Base-by-base conservation (phyloP, 2,329 filamentous ascomycete genomes). In the Achaetomium macrosporum region DNA sequence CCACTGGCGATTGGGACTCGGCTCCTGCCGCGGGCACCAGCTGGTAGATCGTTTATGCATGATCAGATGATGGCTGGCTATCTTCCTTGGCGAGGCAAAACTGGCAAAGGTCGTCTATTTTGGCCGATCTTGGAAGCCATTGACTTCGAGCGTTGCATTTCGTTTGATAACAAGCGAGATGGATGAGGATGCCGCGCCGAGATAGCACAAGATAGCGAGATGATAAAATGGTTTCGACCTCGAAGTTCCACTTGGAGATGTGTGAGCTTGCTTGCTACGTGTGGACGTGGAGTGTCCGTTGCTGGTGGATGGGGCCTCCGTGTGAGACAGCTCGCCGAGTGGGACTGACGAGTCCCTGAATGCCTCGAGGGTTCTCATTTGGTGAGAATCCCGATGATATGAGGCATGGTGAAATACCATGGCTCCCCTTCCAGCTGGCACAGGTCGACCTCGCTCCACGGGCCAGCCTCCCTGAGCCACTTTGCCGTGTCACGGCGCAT, bases 361-460 rank as follows among this genome's bases (percentile, higher is more conserved):
- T 12, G 33, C 33, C 33, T 13, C 15, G 13, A 37, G 25, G 25
- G 25, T 13, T 15, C 16, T 42, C 64, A 81, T 55, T 82, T 82
- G 0, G 74, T 79, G 47, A 81, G 64, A 0, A 75, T 72, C 3
- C 79, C 79, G 16, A 75, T 56, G n/a, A 77, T 63, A 47, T 81
- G 77, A 25, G 78, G 79, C 13, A 78, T 55, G 2, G 66, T 54
- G 1, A 68, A 58, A 47, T 69, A 76, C 66, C 73, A 74, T 2
- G 66, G 66, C 59, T 78, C 73, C 1, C 60, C 65, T 0, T 60
- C 57, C 0, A 73, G 72, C 50, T 70, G 70, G 0, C 57, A 68
- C 5, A 82, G 59, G 55, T 82, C 77, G 10, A 81, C 62, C 7
- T 69, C 67, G 5, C 69, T 65, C 77, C 79, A 83, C 0, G 70